phyloP scores from a whole-genome alignment of 208 protist genomes.

The Trypanosoma rangeli region DNA sequence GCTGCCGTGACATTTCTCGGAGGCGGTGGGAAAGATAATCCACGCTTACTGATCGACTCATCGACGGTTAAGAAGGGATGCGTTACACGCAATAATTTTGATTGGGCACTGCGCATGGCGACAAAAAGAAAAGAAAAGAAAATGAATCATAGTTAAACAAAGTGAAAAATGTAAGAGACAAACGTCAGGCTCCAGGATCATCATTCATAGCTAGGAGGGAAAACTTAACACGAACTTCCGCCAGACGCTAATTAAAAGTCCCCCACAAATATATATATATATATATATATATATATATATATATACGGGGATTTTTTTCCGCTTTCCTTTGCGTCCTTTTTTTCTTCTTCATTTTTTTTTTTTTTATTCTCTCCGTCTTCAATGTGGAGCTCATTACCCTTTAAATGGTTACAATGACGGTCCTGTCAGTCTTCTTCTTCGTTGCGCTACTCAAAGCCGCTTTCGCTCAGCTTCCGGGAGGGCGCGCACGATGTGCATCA shows the following conservation, averaged over 20 bases:
- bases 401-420: background rate
- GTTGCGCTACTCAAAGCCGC: constrained; percentile 10
- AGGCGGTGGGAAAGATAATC: constrained; percentile 18
- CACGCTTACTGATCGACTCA: constrained; percentile 6
- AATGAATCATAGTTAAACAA: background rate
- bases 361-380: background rate
- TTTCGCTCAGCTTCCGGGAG: constrained; percentile 23
- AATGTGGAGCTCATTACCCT: constrained; percentile 1
- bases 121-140: background rate
- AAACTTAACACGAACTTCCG: background rate
- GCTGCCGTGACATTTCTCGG: constrained; percentile 14
- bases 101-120: constrained; percentile 1
- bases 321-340: constrained; percentile 14
- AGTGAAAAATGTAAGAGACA: constrained; percentile 1
- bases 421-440: background rate
- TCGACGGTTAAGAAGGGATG: background rate
- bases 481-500: constrained; percentile 60
- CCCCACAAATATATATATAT: background rate
- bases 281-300: background rate
- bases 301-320: too few species aligned
- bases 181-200: background rate
- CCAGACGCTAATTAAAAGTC: background rate
- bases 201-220: background rate
- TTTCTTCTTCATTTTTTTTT: background rate
- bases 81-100: background rate